Evolutionary conservation across 73 alveolate species (phyloP), one percentile per base, ranked within the genome.

Genomic region (Blepharisma stoltei): DNA sequence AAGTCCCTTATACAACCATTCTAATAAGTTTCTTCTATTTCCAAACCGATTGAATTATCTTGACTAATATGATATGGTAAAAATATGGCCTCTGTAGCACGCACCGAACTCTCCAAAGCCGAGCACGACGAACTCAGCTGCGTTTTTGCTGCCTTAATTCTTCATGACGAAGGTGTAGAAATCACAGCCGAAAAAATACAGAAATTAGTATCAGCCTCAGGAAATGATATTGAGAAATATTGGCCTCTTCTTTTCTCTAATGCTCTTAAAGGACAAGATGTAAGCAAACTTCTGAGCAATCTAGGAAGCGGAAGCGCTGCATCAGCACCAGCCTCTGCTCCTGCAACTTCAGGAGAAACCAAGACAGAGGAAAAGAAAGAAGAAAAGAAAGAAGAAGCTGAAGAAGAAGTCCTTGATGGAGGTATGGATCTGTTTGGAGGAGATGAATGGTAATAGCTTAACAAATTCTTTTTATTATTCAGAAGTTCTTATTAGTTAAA

Each of bases 41-140:
- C 41, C 41, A 32, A 32, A 32, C 41, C 41, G 41, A 32, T 32
- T 32, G 41, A 32, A 32, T 32, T 32, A 32, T 0, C 41, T 32
- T 32, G 41, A 32, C 5, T 32, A 32, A 32, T 32, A 50, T 50
- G 65, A 50, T 14, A 50, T 50, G n/a, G 27, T 50, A 14, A 50
- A 50, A 14, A 50, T 14, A 50, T 50, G 65, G 65, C 65, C 21
- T 11, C 27, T 50, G 89, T 82, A 32, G 94, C 88, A 66, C 79
- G 81, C 54, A 53, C 84, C 32, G 67, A 68, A 49, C 88, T 89
- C 81, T 83, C 94, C 52, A 92, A 92, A 83, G 88, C 84, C 32
- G 96, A 88, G 80, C 94, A 92, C 77, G 97, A 88, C 82, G 96
- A 92, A 83, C 89, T 92, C 83, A 69, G 91, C 80, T 92, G 97